These are phyloP conservation scores for Jaltomata sinuosa DNA, from an alignment of 257 asterid species.

Conservation along the genomic window DNA sequence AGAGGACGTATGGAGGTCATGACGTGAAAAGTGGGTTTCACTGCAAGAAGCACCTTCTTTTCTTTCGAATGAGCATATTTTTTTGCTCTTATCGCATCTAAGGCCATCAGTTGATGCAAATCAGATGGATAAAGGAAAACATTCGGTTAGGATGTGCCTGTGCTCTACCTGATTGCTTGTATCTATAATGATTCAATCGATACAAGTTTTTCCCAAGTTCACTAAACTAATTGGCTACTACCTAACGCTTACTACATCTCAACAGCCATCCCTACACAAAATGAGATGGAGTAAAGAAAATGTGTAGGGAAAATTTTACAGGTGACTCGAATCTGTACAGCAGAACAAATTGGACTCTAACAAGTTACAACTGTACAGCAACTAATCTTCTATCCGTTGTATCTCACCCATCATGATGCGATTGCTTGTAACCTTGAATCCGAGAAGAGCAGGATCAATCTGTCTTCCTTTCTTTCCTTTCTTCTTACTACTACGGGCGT, in stretches of 20 bases:
- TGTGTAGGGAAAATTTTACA: neutral
- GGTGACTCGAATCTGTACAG: neutral
- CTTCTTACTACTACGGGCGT: conserved; percentile 58
- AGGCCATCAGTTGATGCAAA: neutral
- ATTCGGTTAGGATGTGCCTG: neutral
- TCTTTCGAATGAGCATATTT: no score
- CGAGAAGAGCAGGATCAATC: conserved; percentile 96
- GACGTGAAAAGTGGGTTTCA: neutral
- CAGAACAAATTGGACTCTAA: neutral
- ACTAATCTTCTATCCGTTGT: conserved; percentile 77
- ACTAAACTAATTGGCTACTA: neutral
- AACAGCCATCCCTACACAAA: neutral
- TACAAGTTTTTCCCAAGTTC: neutral
- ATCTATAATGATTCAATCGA: neutral
- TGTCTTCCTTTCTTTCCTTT: conserved; percentile 98
- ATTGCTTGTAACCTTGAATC: conserved; percentile 97
- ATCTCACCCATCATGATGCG: conserved; percentile 99
- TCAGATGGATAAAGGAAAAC: neutral
- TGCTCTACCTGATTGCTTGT: neutral
- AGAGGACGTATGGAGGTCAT: neutral
- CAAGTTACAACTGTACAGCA: neutral
- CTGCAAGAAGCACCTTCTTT: no score
- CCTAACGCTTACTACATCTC: neutral
- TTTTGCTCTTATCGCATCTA: no score
- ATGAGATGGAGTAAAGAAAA: neutral